These are phyloP conservation scores for Saccharum spontaneum DNA, from an alignment of 176 grass and related monocot species.

Conservation along the genomic window DNA sequence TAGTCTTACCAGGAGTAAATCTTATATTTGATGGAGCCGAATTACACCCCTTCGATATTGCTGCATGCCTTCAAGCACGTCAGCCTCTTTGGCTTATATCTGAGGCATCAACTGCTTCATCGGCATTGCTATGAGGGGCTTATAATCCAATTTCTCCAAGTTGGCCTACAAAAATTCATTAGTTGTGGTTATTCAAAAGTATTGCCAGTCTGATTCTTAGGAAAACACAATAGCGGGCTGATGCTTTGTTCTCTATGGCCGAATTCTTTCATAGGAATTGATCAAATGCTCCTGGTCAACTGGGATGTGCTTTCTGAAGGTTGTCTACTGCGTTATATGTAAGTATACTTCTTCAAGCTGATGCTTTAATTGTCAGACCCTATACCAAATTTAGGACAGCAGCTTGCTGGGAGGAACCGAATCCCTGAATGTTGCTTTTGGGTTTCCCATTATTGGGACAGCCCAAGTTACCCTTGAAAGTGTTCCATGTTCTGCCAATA, in stretches of 20 bases:
- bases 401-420: background rate
- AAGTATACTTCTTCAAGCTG: constrained; percentile 8
- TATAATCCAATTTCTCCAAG: constrained; percentile 12
- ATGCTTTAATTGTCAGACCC: background rate
- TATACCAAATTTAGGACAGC: background rate
- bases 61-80: constrained; percentile 85
- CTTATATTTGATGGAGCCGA: constrained; percentile 83
- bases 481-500: background rate
- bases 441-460: background rate
- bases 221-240: background rate
- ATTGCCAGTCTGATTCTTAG: background rate
- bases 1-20: constrained; percentile 84
- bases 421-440: background rate
- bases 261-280: background rate
- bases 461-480: background rate
- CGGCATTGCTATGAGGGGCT: constrained; percentile 31
- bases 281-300: background rate
- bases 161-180: background rate
- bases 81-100: constrained; percentile 85
- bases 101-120: constrained; percentile 73
- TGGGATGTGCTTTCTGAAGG: background rate
- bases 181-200: background rate
- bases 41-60: constrained; percentile 78
- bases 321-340: constrained; percentile 9
- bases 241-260: background rate